These are phyloP conservation scores for Xylaria venustula DNA, from an alignment of 495 filamentous ascomycete genomes.

Conservation along the genomic window DNA sequence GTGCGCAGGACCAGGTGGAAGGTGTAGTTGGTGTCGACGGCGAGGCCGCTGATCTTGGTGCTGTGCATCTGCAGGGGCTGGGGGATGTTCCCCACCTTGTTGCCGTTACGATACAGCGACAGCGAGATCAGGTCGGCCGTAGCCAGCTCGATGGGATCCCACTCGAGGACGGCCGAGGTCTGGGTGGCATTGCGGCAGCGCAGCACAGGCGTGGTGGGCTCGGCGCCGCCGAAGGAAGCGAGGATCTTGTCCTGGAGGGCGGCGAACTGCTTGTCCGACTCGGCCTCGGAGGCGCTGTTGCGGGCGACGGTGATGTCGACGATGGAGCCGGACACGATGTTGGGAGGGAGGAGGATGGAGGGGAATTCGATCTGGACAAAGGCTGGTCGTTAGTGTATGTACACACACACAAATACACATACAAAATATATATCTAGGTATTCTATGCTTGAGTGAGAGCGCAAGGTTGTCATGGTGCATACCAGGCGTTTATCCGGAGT, in stretches of 20 bases:
- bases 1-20: constrained; percentile 93
- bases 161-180: constrained; percentile 95
- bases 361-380: constrained; percentile 99
- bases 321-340: constrained; percentile 92
- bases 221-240: constrained; percentile 75
- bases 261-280: constrained; percentile 70
- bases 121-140: constrained; percentile 87
- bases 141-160: constrained; percentile 91
- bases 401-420: too few species aligned
- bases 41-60: constrained; percentile 96
- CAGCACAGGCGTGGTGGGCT: constrained; percentile 76
- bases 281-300: constrained; percentile 74
- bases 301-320: constrained; percentile 96
- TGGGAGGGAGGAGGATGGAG: constrained; percentile 90
- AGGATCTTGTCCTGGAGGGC: constrained; percentile 85
- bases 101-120: constrained; percentile 89
- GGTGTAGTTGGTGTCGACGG: constrained; percentile 90
- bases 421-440: too few species aligned
- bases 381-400: too few species aligned
- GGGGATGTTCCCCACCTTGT: constrained; percentile 93
- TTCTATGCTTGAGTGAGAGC: too few species aligned
- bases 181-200: constrained; percentile 95
- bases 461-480: constrained; percentile 37
- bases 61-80: constrained; percentile 77
- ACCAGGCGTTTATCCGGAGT: constrained; percentile 97